Percentiles rank a stretch among this genome's conserved stretches.
Evolutionary conservation across 2,329 filamentous ascomycete genomes (phyloP).

Genomic region (Curvularia sp.): DNA sequence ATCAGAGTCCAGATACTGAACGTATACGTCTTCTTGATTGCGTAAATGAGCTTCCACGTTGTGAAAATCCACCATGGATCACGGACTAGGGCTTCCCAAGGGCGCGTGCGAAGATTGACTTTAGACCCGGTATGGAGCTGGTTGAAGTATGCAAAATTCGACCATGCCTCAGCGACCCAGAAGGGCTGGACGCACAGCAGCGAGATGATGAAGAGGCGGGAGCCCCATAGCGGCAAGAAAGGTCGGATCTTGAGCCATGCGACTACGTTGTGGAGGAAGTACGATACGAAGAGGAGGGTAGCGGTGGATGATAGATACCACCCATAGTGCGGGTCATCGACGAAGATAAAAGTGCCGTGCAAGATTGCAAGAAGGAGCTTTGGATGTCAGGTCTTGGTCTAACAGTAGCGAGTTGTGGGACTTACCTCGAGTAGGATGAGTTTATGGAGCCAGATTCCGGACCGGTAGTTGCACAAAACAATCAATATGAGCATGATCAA

Average conservation of each 20-base stretch:
- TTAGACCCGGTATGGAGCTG: conserved; percentile 32
- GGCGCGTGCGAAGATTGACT: conserved; percentile 39
- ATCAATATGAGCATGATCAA: conserved; percentile 46
- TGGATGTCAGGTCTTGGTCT: conserved; percentile 14
- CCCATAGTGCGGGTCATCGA: conserved; percentile 42
- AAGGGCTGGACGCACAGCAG: conserved; percentile 46
- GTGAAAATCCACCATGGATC: conserved; percentile 51
- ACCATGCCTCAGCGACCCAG: conserved; percentile 48
- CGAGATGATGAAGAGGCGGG: conserved; percentile 42
- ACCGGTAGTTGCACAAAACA: conserved; percentile 49
- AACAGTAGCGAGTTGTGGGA: not conserved
- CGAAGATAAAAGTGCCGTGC: conserved; percentile 49
- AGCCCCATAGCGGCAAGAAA: conserved; percentile 46
- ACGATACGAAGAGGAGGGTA: conserved; percentile 47
- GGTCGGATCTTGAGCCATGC: conserved; percentile 48
- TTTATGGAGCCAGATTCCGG: conserved; percentile 45
- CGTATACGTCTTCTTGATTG: conserved; percentile 46
- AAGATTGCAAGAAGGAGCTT: conserved; percentile 48
- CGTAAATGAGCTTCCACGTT: conserved; percentile 41
- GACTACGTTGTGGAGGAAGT: conserved; percentile 47
- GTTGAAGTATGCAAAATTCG: conserved; percentile 49
- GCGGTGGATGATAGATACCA: conserved; percentile 48
- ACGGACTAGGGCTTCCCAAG: conserved; percentile 44
- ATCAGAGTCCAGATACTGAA: conserved; percentile 38
- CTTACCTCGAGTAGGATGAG: conserved; percentile 46